Evolutionary conservation across 1,139 yeast genomes (phyloP), one percentile per base, ranked within the genome.

Genomic region (Suhomyces chickasaworum): DNA sequence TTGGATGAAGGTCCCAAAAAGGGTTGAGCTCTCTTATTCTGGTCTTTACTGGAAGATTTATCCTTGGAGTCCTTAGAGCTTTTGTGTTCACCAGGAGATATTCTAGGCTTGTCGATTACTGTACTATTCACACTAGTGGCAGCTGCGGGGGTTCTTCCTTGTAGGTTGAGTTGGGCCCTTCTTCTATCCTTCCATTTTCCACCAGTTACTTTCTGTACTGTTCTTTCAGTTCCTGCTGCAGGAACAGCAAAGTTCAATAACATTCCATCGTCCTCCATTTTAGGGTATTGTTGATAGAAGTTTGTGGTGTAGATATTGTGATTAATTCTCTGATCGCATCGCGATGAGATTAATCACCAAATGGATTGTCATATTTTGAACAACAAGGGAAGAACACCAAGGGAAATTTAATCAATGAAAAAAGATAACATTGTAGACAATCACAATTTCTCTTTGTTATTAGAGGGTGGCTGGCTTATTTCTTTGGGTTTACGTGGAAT

Each of bases 111-210:
- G 17, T 61, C 60, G 18, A 76, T 61, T 31, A 59, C 57, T 39
- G 68, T 65, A 46, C 65, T 64, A 51, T 75, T 75, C n/a, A 67
- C 73, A 7, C 75, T 76, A 18, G 71, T 60, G 8, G 63, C 60
- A 8, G 55, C 52, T 32, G 63, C 68, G 53, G 75, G 64, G 1
- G 73, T 73, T 60, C 81, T 68, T 20, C 83, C 83, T 56, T 71
- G 74, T 39, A 71, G 54, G 17, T 69, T 62, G 46, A 81, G 67
- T 57, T 79, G 81, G 38, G 76, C 74, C 58, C 78, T 79, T 55
- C 95, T 73, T 52, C 95, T 76, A 50, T 88, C 95, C 56, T 80
- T 84, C 95, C 95, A 87, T 57, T 77, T 77, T 7, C 95, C 95
- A 25, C 95, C 93, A 7, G 77, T 71, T 4, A 80, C 73, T 54